These are phyloP conservation scores for Eucalyptus shirleyi DNA, from an alignment of 345 rosid species.

Conservation along the genomic window DNA sequence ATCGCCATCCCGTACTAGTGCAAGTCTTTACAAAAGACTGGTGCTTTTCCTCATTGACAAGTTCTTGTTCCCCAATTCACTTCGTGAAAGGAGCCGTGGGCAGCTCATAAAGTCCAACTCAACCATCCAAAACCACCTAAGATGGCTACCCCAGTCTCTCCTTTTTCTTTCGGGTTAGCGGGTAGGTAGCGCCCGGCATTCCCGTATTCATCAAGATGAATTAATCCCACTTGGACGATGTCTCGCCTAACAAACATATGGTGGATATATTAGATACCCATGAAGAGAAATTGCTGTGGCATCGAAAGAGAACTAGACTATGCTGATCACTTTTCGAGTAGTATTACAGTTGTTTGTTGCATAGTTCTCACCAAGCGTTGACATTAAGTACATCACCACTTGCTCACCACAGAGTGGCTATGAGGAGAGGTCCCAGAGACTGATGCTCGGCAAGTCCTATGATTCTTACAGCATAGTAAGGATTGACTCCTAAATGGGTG, in stretches of 20 bases:
- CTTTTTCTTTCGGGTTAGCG: neutral
- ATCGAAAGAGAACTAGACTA: neutral
- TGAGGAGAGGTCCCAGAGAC: neutral
- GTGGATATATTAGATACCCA: neutral
- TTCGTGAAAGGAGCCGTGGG: neutral
- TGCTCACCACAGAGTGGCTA: neutral
- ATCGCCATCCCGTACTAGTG: neutral
- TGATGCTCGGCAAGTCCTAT: neutral
- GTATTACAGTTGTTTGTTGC: neutral
- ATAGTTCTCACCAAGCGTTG: neutral
- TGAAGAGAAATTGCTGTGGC: neutral
- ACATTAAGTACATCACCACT: neutral
- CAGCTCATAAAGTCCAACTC: neutral
- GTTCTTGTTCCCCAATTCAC: neutral
- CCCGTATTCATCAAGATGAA: neutral
- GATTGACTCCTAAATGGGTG: neutral
- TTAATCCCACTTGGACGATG: neutral
- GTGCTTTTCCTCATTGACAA: neutral
- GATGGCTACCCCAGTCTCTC: neutral
- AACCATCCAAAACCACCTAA: neutral
- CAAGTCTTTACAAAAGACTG: neutral
- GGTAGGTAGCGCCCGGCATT: neutral
- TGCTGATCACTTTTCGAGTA: neutral
- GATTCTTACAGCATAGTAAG: neutral
- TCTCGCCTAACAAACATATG: neutral